A percentile compares a stretch with the other conserved stretches of the same genome.
phyloP scores from a whole-genome alignment of 257 asterid genomes.

The Gentiana dahurica region DNA sequence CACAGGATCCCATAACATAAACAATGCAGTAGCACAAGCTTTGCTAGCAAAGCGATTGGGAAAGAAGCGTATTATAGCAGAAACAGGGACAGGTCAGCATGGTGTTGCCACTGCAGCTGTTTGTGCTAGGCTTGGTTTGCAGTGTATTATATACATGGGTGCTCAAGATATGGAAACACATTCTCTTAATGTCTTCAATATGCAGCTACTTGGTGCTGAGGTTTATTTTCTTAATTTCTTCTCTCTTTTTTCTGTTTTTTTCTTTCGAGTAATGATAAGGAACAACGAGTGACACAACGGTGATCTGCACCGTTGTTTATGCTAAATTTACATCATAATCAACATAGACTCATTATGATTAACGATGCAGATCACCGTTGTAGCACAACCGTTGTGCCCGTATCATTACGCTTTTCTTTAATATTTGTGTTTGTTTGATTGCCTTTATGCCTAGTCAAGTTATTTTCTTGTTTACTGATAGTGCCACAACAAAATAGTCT shows the following conservation, averaged over 20 bases:
- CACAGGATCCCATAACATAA: constrained; percentile 95
- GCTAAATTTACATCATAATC: not conserved
- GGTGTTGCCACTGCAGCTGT: constrained; percentile 98
- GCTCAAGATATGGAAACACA: constrained; percentile 99
- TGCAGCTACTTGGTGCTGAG: constrained; percentile 97
- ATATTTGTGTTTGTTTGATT: no score
- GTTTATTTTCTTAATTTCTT: constrained; percentile 27
- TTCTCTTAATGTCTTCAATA: constrained; percentile 81
- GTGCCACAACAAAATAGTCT: no score
- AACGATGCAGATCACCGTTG: no score
- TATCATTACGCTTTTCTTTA: no score
- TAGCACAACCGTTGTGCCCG: no score
- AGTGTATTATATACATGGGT: constrained; percentile 85
- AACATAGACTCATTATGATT: not conserved
- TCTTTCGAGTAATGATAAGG: no score
- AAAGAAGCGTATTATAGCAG: constrained; percentile 83
- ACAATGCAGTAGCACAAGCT: constrained; percentile 88
- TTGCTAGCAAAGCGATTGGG: constrained; percentile 90
- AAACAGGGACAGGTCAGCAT: constrained; percentile 98
- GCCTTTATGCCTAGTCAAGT: no score
- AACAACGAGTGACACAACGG: no score
- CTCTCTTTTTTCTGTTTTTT: not conserved
- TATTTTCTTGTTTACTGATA: no score
- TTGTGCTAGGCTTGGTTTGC: constrained; percentile 90
- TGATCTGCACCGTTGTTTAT: no score